Conservation (phyloP, 1,284 basidiomycete genomes). For the Jaminaea rosea region DNA sequence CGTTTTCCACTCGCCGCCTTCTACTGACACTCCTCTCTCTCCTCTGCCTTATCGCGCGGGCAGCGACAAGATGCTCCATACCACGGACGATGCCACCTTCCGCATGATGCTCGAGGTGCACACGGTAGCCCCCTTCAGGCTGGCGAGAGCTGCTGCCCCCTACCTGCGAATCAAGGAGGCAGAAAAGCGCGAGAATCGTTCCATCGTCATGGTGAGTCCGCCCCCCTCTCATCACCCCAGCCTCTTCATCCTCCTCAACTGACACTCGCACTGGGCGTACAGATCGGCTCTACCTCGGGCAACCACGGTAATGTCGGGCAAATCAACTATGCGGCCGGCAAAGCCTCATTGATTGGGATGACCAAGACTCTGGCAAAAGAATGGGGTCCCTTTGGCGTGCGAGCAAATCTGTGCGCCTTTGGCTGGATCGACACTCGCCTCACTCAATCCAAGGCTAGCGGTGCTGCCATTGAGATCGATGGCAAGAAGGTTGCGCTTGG, state of each 20-base stretch:
- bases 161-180: slow-evolving; percentile 69
- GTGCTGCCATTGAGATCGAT: slow-evolving; percentile 65
- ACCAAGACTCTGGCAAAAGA: slow-evolving; percentile 69
- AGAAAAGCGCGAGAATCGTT: slow-evolving; percentile 58
- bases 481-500: slow-evolving; percentile 75
- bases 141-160: slow-evolving; percentile 72
- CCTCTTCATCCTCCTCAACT: not conserved
- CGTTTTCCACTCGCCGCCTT: no score
- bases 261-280: not conserved
- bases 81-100: slow-evolving; percentile 70
- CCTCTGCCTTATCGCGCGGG: not conserved
- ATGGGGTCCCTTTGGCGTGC: slow-evolving; percentile 72
- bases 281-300: slow-evolving; percentile 25
- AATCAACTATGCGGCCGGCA: slow-evolving; percentile 58
- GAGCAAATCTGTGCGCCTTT: slow-evolving; percentile 53
- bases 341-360: slow-evolving; percentile 52
- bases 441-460: slow-evolving; percentile 66
- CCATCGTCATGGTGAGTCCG: slow-evolving; percentile 49
- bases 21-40: not conserved
- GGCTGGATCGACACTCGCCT: slow-evolving; percentile 63
- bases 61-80: slow-evolving; percentile 75
- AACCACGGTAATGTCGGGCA: slow-evolving; percentile 58
- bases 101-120: slow-evolving; percentile 74
- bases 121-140: slow-evolving; percentile 59
- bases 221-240: not conserved